Evolutionary conservation across 108 stramenopile species (phyloP).

Genomic region (Cylindrotheca closterium): DNA sequence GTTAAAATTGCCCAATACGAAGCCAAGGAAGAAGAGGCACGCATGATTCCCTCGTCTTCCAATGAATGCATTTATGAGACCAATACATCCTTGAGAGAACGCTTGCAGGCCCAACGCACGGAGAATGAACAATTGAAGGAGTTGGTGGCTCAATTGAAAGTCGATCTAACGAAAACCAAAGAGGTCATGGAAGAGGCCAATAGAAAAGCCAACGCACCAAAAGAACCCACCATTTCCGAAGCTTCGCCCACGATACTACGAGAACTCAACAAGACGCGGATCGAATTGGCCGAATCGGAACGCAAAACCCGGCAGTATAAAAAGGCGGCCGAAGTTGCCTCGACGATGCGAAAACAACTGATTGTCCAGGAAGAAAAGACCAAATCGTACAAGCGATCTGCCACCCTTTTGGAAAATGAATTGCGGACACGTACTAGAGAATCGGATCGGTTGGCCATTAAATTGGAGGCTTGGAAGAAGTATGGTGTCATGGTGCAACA

Average conservation of each 20-base stretch:
- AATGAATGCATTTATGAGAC: neutral
- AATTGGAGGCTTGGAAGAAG: conserved; percentile 54
- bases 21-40: conserved; percentile 17
- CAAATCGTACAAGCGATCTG: conserved; percentile 30
- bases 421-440: conserved; percentile 2
- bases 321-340: conserved; percentile 44
- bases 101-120: neutral
- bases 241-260: conserved; percentile 39
- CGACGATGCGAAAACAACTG: conserved; percentile 36
- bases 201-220: neutral
- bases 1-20: conserved; percentile 7
- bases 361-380: conserved; percentile 50
- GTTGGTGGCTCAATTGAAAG: neutral
- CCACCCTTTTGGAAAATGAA: conserved; percentile 50
- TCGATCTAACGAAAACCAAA: neutral
- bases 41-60: neutral
- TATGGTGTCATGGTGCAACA: conserved; percentile 24
- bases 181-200: neutral
- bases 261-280: conserved; percentile 53
- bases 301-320: conserved; percentile 66
- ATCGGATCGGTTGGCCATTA: conserved; percentile 16
- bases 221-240: conserved; percentile 7
- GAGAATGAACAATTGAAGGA: neutral
- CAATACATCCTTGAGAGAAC: neutral
- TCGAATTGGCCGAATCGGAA: conserved; percentile 71